phyloP scores from a whole-genome alignment of 352 stramenopile species.

The Phytophthora quininea region DNA sequence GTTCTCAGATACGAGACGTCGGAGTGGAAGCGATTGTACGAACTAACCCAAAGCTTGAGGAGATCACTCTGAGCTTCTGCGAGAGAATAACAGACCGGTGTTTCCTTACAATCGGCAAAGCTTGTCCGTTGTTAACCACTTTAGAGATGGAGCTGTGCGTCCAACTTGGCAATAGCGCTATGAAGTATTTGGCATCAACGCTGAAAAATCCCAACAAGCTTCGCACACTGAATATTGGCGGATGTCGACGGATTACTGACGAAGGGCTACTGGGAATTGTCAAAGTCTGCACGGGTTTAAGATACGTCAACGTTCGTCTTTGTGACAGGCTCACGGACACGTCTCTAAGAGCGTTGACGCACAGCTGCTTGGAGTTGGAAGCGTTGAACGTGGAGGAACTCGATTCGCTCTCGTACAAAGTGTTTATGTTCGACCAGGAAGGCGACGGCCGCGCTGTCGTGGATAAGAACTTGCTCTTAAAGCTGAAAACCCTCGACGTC shows the following conservation, averaged over 20 bases:
- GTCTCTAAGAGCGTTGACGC: conserved; percentile 71
- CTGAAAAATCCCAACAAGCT: conserved; percentile 58
- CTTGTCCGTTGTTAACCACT: conserved; percentile 41
- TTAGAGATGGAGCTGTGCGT: conserved; percentile 73
- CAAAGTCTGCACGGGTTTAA: conserved; percentile 60
- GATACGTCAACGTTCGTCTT: conserved; percentile 73
- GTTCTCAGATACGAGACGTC: conserved; percentile 77
- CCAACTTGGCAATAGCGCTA: conserved; percentile 53
- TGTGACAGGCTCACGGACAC: conserved; percentile 88
- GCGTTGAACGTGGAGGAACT: conserved; percentile 87
- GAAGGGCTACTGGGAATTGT: conserved; percentile 78
- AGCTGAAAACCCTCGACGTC: conserved; percentile 68
- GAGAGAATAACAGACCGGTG: conserved; percentile 71
- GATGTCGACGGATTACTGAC: conserved; percentile 80
- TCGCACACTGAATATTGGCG: conserved; percentile 70
- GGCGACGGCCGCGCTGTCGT: conserved; percentile 79
- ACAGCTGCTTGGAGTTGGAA: conserved; percentile 87
- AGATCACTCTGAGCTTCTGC: conserved; percentile 69
- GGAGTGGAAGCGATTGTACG: conserved; percentile 73
- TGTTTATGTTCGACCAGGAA: conserved; percentile 88
- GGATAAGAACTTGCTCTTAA: conserved; percentile 76
- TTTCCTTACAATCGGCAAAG: conserved; percentile 58
- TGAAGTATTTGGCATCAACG: conserved; percentile 63
- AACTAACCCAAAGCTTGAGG: conserved; percentile 52
- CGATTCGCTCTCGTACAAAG: conserved; percentile 58